Base-by-base conservation (phyloP, 371 early-diverging fungal species). In the Mortierella sp. region DNA sequence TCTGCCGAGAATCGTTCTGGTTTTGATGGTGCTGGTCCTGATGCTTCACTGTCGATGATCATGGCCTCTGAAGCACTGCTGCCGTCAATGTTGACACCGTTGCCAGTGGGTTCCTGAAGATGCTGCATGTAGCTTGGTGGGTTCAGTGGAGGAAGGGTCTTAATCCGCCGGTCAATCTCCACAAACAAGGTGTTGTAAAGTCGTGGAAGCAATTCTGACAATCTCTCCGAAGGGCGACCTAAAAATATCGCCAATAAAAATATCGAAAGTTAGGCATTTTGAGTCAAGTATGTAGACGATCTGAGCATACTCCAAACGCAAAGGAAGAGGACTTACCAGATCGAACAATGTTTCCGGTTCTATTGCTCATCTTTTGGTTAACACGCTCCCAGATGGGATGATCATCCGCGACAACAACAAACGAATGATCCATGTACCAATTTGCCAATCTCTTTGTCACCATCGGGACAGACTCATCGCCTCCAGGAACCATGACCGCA, bases 371-470 rank as follows among this genome's bases (percentile, higher is more conserved):
- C 45, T 77, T 76, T 44, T 80, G 80, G 73, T 82, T 76, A 11
- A 65, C 77, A 9, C 70, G 60, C 14, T 82, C 86, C 86, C 82
- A 82, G 31, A 80, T 57, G 0, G 86, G 82, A 50, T 86, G 86
- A 55, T 86, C 74, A 28, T 86, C 86, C 13, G 82, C 77, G 0
- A 86, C 80, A 21, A 82, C 77, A 38, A 86, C 78, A 73, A 82
- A 80, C 28, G 86, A 86, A 19, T 86, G 73, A 0, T 82, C 80
- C 73, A 78, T 75, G 60, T 86, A 86, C 86, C 86, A 86, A 2
- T 26, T 73, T 2, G 82, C 75, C 21, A 86, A 38, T n/a, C 82
- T 60, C 72, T 57, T 82, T 0, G 80, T 82, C 38, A 86, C 86
- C 80, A 82, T 75, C 9, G 86, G 86, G 10, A 86, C 55, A 6